phyloP scores from a whole-genome alignment of 805 yeast species.

The Yamadazyma takamatsuzukensis region DNA sequence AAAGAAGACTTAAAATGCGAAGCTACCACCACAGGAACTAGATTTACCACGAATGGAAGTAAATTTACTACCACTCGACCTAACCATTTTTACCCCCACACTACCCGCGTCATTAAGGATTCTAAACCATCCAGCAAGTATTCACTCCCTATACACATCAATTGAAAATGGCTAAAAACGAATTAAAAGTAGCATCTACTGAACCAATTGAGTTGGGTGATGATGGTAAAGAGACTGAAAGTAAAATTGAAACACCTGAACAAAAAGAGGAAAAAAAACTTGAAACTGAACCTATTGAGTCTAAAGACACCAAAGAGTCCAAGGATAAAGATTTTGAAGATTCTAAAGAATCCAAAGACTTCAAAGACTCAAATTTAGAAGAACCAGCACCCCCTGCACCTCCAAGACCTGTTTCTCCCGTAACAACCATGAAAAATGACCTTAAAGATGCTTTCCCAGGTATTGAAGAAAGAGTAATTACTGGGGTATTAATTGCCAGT shows the following conservation, averaged over 20 bases:
- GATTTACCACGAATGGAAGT: too few relatives aligned
- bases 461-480: conserved; percentile 64
- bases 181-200: conserved; percentile 26
- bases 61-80: too few relatives aligned
- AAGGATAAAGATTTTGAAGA: too few relatives aligned
- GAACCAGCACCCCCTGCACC: conserved; percentile 36
- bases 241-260: neutral
- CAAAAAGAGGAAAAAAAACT: neutral
- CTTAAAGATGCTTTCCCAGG: conserved; percentile 84
- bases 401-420: conserved; percentile 61
- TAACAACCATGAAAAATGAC: conserved; percentile 50
- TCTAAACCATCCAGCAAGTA: too few relatives aligned
- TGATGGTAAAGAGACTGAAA: neutral
- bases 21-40: too few relatives aligned
- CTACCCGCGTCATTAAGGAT: too few relatives aligned
- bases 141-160: too few relatives aligned
- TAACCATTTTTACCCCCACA: too few relatives aligned
- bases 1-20: too few relatives aligned
- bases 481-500: conserved; percentile 83
- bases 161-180: conserved; percentile 15
- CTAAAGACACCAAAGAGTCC: neutral
- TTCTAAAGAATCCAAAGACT: neutral
- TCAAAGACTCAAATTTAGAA: conserved; percentile 3
- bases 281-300: neutral
- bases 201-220: conserved; percentile 29